Percentiles rank a stretch among this genome's conserved stretches.
Conservation (phyloP, 2,329 filamentous ascomycete species). For the Sporothrix protearum region DNA sequence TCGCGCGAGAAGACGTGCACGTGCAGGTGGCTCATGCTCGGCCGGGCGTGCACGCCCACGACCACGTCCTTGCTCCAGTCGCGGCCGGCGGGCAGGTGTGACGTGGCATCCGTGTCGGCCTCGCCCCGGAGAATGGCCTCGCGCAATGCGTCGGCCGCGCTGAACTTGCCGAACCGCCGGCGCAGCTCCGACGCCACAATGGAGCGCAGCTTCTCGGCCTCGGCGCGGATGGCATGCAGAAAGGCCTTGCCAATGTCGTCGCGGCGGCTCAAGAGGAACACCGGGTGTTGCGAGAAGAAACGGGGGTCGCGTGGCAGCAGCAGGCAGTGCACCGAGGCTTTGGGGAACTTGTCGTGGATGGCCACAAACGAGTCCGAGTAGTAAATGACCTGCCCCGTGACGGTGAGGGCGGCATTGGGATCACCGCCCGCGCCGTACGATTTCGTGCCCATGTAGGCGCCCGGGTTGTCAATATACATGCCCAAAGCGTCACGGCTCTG, state of each 20-base stretch:
- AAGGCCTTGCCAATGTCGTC: conserved; percentile 59
- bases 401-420: background rate
- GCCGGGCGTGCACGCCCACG: conserved; percentile 78
- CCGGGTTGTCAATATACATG: conserved; percentile 62
- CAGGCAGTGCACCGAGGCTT: conserved; percentile 78
- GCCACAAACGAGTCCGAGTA: conserved; percentile 67
- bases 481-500: conserved; percentile 58
- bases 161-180: conserved; percentile 62
- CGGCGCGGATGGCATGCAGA: conserved; percentile 57
- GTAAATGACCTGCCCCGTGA: conserved; percentile 55
- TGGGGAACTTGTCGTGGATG: conserved; percentile 82
- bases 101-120: conserved; percentile 58
- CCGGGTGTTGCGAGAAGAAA: conserved; percentile 65
- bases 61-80: conserved; percentile 75
- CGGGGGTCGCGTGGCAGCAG: conserved; percentile 71
- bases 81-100: conserved; percentile 63
- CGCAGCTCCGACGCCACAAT: conserved; percentile 73
- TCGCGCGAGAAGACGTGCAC: conserved; percentile 83
- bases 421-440: background rate
- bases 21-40: conserved; percentile 90
- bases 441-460: conserved; percentile 48
- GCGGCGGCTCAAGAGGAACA: conserved; percentile 53
- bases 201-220: conserved; percentile 57
- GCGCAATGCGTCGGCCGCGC: conserved; percentile 59
- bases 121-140: conserved; percentile 65